Percentiles rank a stretch among this genome's conserved stretches.
Conservation (phyloP, 164 flowering plant species). For the Umbellularia californica region DNA sequence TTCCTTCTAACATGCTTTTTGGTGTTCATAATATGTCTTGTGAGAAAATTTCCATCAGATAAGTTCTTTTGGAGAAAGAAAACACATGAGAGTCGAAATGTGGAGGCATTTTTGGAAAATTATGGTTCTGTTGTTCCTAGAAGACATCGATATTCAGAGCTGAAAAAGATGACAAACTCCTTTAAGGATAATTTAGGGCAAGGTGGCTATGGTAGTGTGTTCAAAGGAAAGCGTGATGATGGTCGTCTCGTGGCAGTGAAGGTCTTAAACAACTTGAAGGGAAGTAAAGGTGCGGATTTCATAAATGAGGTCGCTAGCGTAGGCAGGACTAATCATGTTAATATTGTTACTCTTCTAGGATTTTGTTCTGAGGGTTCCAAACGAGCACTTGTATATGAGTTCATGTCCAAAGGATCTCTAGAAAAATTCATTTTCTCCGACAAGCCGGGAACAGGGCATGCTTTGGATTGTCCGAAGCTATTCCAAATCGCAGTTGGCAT, state of each 20-base stretch:
- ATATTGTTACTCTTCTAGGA: conserved; percentile 5
- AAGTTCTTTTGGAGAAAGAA: background rate
- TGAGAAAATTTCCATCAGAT: too few relatives aligned
- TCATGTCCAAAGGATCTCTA: conserved; percentile 10
- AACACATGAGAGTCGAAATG: background rate
- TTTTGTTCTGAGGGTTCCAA: conserved; percentile 5
- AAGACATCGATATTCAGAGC: conserved; percentile 29
- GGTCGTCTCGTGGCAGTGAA: conserved; percentile 39
- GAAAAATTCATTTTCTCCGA: conserved; percentile 3
- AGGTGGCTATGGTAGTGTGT: conserved; percentile 47
- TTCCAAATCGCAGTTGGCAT: conserved; percentile 1
- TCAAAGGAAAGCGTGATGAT: conserved; percentile 33
- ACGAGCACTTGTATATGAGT: conserved; percentile 11
- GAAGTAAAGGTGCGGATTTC: conserved; percentile 5
- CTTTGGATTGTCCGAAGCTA: background rate
- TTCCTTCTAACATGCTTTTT: too few relatives aligned
- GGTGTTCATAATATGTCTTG: too few relatives aligned
- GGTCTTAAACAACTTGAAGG: conserved; percentile 21
- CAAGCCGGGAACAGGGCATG: background rate
- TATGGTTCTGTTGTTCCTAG: conserved; percentile 18
- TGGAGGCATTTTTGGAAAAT: conserved; percentile 14
- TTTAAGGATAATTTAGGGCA: conserved; percentile 34
- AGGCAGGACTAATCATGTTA: conserved; percentile 8
- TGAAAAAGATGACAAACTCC: conserved; percentile 35
- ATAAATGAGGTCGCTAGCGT: conserved; percentile 13